A percentile compares a stretch with the other conserved stretches of the same genome.
Conservation (phyloP, 2,329 filamentous ascomycete genomes). For the Elsinoe australis region DNA sequence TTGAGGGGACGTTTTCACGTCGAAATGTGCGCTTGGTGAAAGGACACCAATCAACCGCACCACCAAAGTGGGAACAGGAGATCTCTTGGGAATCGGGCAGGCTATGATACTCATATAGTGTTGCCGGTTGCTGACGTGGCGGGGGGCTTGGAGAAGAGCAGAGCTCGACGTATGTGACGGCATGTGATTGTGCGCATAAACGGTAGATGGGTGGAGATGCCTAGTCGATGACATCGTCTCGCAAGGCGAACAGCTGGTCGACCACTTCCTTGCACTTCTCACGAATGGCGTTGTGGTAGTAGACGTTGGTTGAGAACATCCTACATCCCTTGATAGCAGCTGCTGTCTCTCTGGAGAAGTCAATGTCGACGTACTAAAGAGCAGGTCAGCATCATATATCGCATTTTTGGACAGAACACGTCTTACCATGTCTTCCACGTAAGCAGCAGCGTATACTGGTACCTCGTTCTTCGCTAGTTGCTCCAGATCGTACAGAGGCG, state of each 20-base stretch:
- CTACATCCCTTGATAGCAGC: slow-evolving; percentile 66
- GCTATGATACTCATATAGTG: not conserved
- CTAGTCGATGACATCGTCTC: slow-evolving; percentile 59
- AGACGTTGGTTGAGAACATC: slow-evolving; percentile 73
- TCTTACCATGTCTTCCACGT: slow-evolving; percentile 47
- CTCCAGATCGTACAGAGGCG: slow-evolving; percentile 64
- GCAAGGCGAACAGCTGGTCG: slow-evolving; percentile 64
- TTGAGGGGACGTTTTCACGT: too few relatives aligned
- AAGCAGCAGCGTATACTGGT: slow-evolving; percentile 78
- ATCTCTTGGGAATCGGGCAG: not conserved
- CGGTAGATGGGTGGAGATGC: not conserved
- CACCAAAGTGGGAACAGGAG: too few relatives aligned
- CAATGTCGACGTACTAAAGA: slow-evolving; percentile 87
- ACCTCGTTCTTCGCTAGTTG: slow-evolving; percentile 70
- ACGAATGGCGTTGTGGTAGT: slow-evolving; percentile 80
- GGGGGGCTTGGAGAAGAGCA: too few relatives aligned
- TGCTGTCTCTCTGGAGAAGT: slow-evolving; percentile 65
- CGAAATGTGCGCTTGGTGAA: not conserved
- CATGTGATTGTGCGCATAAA: not conserved
- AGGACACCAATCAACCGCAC: not conserved
- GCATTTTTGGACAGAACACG: not conserved
- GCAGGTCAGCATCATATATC: not conserved
- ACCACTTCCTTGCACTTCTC: slow-evolving; percentile 68
- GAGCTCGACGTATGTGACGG: not conserved
- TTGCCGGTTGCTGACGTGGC: not conserved